These are phyloP conservation scores for Heterobasidion parviporum DNA, from an alignment of 1,284 basidiomycete species.

Conservation along the genomic window DNA sequence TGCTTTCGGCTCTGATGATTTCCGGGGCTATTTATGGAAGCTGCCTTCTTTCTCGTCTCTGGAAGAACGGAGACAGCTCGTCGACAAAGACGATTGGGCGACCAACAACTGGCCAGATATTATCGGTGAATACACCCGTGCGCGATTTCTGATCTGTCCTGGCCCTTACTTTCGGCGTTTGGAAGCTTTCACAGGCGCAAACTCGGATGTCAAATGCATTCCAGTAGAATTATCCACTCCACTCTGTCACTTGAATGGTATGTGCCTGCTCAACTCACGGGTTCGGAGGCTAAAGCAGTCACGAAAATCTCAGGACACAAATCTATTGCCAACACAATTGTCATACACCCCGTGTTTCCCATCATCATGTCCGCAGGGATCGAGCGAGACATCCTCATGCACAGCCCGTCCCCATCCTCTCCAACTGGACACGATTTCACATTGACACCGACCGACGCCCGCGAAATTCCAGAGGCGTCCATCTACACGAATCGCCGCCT, in stretches of 20 bases:
- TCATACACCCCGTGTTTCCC: slow-evolving; percentile 65
- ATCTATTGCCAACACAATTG: slow-evolving; percentile 65
- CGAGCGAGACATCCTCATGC: slow-evolving; percentile 60
- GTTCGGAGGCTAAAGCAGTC: no score
- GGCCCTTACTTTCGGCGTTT: not conserved
- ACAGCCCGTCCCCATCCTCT: slow-evolving; percentile 48
- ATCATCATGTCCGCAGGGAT: slow-evolving; percentile 63
- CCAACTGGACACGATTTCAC: slow-evolving; percentile 37
- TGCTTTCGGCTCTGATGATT: slow-evolving; percentile 72
- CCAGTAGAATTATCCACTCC: slow-evolving; percentile 53
- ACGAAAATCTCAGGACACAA: slow-evolving; percentile 41
- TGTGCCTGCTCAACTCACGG: not conserved
- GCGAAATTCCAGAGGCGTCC: slow-evolving; percentile 28
- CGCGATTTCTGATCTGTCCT: not conserved
- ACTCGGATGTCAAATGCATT: slow-evolving; percentile 23
- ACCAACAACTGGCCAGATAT: slow-evolving; percentile 17
- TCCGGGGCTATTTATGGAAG: slow-evolving; percentile 73
- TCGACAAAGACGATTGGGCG: slow-evolving; percentile 36
- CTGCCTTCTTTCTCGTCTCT: slow-evolving; percentile 45
- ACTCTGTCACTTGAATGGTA: slow-evolving; percentile 47
- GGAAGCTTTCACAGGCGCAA: slow-evolving; percentile 2
- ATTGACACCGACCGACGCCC: slow-evolving; percentile 36
- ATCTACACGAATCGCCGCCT: slow-evolving; percentile 23
- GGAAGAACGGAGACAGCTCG: slow-evolving; percentile 30
- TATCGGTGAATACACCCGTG: slow-evolving; percentile 26